Evolutionary conservation across 768 basidiomycete species (phyloP).

Genomic region (Astraeus odoratus): DNA sequence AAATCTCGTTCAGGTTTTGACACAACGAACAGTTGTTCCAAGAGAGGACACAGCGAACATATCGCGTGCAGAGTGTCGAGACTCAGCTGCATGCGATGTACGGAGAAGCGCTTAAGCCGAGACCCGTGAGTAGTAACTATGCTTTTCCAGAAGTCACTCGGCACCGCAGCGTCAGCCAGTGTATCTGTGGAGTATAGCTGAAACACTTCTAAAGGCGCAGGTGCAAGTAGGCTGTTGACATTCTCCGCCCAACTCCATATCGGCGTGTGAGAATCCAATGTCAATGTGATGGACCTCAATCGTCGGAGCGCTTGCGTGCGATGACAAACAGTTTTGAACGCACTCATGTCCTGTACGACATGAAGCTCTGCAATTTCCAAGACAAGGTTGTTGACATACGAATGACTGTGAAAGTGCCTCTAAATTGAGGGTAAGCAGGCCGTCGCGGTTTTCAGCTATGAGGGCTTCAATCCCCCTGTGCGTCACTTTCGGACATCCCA

Average conservation of each 20-base stretch:
- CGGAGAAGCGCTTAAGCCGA: slow-evolving; percentile 49
- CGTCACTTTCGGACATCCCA: slow-evolving; percentile 66
- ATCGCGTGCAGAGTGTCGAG: slow-evolving; percentile 44
- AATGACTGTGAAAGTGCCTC: slow-evolving; percentile 58
- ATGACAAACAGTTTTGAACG: slow-evolving; percentile 36
- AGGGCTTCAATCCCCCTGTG: slow-evolving; percentile 51
- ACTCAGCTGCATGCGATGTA: slow-evolving; percentile 56
- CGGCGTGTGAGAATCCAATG: slow-evolving; percentile 33
- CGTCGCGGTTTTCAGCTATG: slow-evolving; percentile 35
- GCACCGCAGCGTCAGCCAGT: slow-evolving; percentile 32
- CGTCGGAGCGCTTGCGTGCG: slow-evolving; percentile 31
- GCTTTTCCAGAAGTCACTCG: slow-evolving; percentile 43
- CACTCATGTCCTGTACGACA: slow-evolving; percentile 42
- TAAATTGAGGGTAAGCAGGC: slow-evolving; percentile 49
- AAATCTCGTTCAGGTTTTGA: slow-evolving; percentile 39
- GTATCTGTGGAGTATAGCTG: slow-evolving; percentile 53
- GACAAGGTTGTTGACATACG: slow-evolving; percentile 33
- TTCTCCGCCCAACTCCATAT: slow-evolving; percentile 39
- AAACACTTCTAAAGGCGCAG: slow-evolving; percentile 49
- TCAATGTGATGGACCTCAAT: slow-evolving; percentile 54
- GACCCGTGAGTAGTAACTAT: slow-evolving; percentile 46
- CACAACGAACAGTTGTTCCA: slow-evolving; percentile 63
- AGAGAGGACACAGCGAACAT: slow-evolving; percentile 43
- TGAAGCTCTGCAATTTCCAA: slow-evolving; percentile 1
- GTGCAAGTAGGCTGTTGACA: slow-evolving; percentile 36